Evolutionary conservation across 2,329 filamentous ascomycete species (phyloP).

Genomic region (Fusarium duplospermum): DNA sequence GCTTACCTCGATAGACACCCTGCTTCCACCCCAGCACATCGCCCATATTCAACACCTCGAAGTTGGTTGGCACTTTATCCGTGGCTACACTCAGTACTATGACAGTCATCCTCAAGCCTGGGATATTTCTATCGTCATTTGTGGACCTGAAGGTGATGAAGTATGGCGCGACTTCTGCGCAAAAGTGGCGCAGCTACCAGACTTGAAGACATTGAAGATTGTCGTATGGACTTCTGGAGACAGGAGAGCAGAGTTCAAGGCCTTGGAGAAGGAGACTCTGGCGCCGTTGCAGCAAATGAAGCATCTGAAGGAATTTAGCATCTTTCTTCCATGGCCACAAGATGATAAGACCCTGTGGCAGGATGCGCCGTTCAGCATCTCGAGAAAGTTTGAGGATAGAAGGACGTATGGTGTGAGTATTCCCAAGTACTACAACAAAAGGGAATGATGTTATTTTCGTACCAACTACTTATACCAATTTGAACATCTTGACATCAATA

Average conservation of each 20-base stretch:
- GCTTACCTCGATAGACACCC: neutral
- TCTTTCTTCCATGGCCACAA: neutral
- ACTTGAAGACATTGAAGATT: neutral
- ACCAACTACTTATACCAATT: neutral
- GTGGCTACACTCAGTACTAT: slow-evolving; percentile 6
- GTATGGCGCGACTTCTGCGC: neutral
- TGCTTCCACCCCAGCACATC: neutral
- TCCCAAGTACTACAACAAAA: neutral
- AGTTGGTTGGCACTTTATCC: slow-evolving; percentile 9
- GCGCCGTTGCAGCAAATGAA: neutral
- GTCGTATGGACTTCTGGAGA: neutral
- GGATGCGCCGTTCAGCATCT: neutral
- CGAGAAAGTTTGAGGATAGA: neutral
- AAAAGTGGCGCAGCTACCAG: neutral
- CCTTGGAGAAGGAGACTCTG: neutral
- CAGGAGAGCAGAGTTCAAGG: neutral
- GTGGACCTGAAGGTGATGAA: neutral
- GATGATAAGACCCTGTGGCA: neutral
- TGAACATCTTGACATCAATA: neutral
- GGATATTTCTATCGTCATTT: slow-evolving; percentile 2
- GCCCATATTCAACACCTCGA: neutral
- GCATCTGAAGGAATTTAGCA: neutral
- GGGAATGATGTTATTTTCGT: too few species aligned
- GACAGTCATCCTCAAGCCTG: slow-evolving; percentile 11
- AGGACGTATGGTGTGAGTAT: neutral